A percentile compares a stretch with the other conserved stretches of the same genome.
These are phyloP conservation scores for Musa acuminata DNA, from an alignment of 176 grass and related monocot species.

Conservation along the genomic window DNA sequence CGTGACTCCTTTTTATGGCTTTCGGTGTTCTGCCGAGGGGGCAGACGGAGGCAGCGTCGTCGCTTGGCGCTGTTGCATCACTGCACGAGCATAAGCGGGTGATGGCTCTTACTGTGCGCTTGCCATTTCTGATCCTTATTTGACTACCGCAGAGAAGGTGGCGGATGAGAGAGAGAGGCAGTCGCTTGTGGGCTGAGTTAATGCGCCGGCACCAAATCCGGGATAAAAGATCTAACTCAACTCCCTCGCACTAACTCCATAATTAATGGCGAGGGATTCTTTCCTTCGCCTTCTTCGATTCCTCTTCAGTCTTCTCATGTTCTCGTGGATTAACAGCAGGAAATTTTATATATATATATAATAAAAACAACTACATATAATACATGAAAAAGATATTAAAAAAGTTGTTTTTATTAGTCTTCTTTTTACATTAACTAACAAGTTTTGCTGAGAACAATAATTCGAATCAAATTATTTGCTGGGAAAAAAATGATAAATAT, in stretches of 20 bases:
- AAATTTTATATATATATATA: background rate
- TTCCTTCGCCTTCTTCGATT: background rate
- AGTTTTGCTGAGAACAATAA: too few relatives aligned
- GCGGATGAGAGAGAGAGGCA: background rate
- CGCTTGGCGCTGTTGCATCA: background rate
- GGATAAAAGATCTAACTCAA: background rate
- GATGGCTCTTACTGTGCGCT: slow-evolving; percentile 1
- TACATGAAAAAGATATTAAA: background rate
- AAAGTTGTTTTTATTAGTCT: background rate
- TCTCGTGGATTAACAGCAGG: background rate
- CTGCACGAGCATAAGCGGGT: background rate
- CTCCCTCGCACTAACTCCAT: background rate
- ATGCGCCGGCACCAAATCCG: slow-evolving; percentile 5
- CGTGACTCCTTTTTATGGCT: background rate
- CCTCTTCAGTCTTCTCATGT: background rate
- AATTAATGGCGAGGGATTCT: background rate
- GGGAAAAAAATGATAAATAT: too few relatives aligned
- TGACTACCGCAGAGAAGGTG: background rate
- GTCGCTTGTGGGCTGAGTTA: background rate
- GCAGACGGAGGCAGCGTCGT: background rate
- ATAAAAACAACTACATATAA: background rate
- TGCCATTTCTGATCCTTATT: background rate
- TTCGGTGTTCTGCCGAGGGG: background rate
- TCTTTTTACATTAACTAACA: too few relatives aligned
- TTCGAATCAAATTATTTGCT: too few relatives aligned